phyloP scores from a whole-genome alignment of 2,329 filamentous ascomycete species.

The Nemania serpens region DNA sequence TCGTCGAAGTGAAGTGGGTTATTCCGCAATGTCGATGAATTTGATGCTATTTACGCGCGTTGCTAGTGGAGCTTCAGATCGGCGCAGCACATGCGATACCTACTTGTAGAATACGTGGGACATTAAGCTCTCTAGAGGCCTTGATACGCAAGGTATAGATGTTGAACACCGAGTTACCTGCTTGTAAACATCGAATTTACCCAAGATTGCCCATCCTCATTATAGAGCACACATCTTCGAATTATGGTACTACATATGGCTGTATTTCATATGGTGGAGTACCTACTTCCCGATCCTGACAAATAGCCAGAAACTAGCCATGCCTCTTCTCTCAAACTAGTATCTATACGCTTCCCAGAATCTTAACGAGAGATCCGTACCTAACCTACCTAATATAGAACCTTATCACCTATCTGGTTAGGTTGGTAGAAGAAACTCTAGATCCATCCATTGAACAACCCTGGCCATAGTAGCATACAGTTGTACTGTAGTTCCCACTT shows the following conservation, averaged over 20 bases:
- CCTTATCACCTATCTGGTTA: no score
- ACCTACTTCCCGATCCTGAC: neutral
- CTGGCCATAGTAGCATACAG: slow-evolving; percentile 5
- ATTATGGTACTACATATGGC: neutral
- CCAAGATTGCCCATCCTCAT: neutral
- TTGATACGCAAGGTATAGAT: neutral
- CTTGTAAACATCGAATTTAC: neutral
- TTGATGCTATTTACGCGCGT: neutral
- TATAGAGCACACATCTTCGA: neutral
- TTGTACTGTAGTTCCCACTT: neutral
- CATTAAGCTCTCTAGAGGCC: neutral
- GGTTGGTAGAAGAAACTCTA: neutral
- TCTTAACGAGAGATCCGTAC: neutral
- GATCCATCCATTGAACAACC: slow-evolving; percentile 20
- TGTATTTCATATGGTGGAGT: neutral
- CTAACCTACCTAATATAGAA: no score
- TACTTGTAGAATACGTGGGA: no score
- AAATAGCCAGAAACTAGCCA: no score
- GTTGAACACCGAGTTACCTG: neutral
- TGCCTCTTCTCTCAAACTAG: no score
- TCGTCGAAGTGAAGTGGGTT: neutral
- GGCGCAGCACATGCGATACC: neutral
- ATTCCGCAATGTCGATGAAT: neutral
- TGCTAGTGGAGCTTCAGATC: neutral
- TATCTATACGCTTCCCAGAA: neutral